Conservation (phyloP, 306 rosid species). For the Medicago truncatula region MtrunA17r5.0-ANR NC_053049.1:12420001-12420500, state of each 20-base stretch:
- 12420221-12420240: conserved; percentile 19
- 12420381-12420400: conserved; percentile 61
- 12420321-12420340: conserved; percentile 14
- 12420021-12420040: conserved; percentile 77
- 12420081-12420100: conserved; percentile 69
- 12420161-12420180: conserved; percentile 62
- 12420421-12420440: conserved; percentile 60
- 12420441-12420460: conserved; percentile 58
- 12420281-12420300: background rate
- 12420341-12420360: conserved; percentile 26
- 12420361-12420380: conserved; percentile 30
- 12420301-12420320: conserved; percentile 19
- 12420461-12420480: conserved; percentile 62
- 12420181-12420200: conserved; percentile 77
- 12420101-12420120: conserved; percentile 70
- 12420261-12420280: background rate
- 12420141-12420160: conserved; percentile 70
- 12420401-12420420: conserved; percentile 53
- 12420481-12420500: conserved; percentile 66
- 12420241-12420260: background rate
- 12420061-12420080: conserved; percentile 90
- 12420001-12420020: conserved; percentile 14
- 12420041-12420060: conserved; percentile 89
- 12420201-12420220: conserved; percentile 95
- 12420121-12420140: conserved; percentile 66